These are phyloP conservation scores for Nannizziopsis arthrosporioides DNA, from an alignment of 2,329 filamentous ascomycete species.

Conservation along the genomic window DNA sequence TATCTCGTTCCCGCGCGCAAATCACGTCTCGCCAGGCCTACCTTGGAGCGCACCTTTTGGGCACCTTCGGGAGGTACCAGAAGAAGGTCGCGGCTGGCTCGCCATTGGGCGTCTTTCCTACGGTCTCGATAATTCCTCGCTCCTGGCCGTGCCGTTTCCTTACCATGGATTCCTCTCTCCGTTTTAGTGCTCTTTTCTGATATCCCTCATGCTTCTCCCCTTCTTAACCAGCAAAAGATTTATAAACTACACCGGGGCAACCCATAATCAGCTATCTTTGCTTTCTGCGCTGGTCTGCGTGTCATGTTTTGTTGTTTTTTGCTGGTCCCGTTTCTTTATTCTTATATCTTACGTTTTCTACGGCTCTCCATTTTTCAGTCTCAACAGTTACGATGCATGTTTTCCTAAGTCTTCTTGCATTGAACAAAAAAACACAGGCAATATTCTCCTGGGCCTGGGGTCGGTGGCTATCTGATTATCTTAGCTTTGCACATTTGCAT, in stretches of 20 bases:
- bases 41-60: too few species aligned
- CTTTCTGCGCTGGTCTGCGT: conserved; percentile 10
- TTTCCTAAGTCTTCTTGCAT: conserved; percentile 7
- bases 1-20: too few species aligned
- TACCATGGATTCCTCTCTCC: not conserved
- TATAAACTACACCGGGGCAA: conserved; percentile 27
- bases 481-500: conserved; percentile 7
- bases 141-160: too few species aligned
- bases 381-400: conserved; percentile 5
- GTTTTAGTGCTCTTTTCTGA: not conserved
- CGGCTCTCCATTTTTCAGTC: not conserved
- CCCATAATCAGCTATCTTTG: conserved; percentile 21
- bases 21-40: too few species aligned
- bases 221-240: conserved; percentile 8
- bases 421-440: conserved; percentile 4
- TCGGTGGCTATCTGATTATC: conserved; percentile 11
- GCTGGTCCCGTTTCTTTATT: not conserved
- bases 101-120: not conserved
- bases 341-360: not conserved
- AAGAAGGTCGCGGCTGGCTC: not conserved
- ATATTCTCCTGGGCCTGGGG: conserved; percentile 1
- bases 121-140: not conserved
- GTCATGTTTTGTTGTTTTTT: conserved; percentile 12
- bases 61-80: too few species aligned
- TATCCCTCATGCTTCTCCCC: conserved; percentile 2